Conservation (phyloP, 306 rosid genomes). For the Castanea mollissima region DNA sequence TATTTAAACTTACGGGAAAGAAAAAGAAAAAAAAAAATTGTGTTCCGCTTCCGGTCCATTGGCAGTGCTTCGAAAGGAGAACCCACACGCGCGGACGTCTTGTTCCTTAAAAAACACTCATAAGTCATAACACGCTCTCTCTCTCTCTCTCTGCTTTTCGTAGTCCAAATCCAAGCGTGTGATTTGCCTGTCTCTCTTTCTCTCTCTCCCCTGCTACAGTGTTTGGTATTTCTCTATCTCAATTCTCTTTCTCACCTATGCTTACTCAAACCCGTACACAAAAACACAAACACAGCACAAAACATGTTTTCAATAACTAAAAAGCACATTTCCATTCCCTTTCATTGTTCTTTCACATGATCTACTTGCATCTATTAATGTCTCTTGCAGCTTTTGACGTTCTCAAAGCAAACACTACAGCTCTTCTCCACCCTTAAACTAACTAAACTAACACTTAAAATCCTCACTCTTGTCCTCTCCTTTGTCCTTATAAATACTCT, state of each 20-base stretch:
- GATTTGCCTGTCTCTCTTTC: slow-evolving; percentile 15
- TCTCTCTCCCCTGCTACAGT: slow-evolving; percentile 12
- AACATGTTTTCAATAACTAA: slow-evolving; percentile 16
- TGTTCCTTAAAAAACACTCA: not conserved
- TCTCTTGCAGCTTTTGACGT: slow-evolving; percentile 51
- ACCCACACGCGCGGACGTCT: slow-evolving; percentile 64
- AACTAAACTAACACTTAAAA: not conserved
- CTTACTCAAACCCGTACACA: slow-evolving; percentile 37
- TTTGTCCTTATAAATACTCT: slow-evolving; percentile 16
- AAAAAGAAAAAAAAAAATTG: too few relatives aligned
- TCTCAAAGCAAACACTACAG: slow-evolving; percentile 56
- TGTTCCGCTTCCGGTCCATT: not conserved
- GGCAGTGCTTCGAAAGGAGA: slow-evolving; percentile 32
- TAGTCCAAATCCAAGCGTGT: slow-evolving; percentile 16
- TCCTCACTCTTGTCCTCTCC: not conserved
- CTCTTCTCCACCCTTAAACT: slow-evolving; percentile 31
- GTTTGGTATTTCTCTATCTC: slow-evolving; percentile 10
- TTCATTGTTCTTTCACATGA: slow-evolving; percentile 39
- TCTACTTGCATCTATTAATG: slow-evolving; percentile 38
- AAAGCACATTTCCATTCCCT: slow-evolving; percentile 4
- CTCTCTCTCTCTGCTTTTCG: not conserved
- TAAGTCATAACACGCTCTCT: not conserved
- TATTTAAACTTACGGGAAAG: too few relatives aligned
- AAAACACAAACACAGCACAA: slow-evolving; percentile 21
- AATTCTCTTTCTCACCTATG: slow-evolving; percentile 22